Base-by-base conservation (phyloP, 257 asterid species). In the Paulownia fortunei region DNA sequence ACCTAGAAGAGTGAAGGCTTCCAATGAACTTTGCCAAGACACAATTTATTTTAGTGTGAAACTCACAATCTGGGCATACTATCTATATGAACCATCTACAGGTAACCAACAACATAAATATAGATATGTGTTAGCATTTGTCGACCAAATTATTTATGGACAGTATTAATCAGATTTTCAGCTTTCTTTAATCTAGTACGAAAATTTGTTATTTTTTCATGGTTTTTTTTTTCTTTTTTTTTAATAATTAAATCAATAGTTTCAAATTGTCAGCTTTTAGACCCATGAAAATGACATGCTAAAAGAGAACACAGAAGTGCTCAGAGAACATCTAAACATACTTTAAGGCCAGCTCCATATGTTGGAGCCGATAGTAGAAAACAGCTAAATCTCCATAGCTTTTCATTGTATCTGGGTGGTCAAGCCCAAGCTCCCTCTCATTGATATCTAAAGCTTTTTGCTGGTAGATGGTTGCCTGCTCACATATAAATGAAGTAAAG, bases 381-480 rank as follows among this genome's bases (percentile, higher is more conserved):
- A 91, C 97, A 44, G 94, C 94, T 49, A 91, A 84, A 84, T 91
- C 97, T 79, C 97, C 97, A 51, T 91, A 91, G 80, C 97, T 91
- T 89, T 88, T 91, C 97, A 91, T 91, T 77, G 97, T 91, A 84
- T 91, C 94, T 19, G 97, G 94, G 73, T 91, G 97, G 79, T 91
- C 97, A 73, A 91, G 93, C 32, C 97, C 97, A 15, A 91, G 91
- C 82, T 91, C 97, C 72, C 97, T 88, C 86, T 91, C 97, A 80
- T 91, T 91, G 88, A 91, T 91, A 79, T 91, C 94, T 80, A 91
- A 80, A 79, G 97, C 97, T 72, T 88, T 91, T 79, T 89, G 97
- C 86, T 91, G 97, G 84, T 91, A 91, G 74, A 91, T 91, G 41
- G 94, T 88, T 21, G 97, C 97, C 97, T 91, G 85, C 73, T 55